phyloP scores from a whole-genome alignment of 345 rosid genomes.

The Lepidium didymum region DNA sequence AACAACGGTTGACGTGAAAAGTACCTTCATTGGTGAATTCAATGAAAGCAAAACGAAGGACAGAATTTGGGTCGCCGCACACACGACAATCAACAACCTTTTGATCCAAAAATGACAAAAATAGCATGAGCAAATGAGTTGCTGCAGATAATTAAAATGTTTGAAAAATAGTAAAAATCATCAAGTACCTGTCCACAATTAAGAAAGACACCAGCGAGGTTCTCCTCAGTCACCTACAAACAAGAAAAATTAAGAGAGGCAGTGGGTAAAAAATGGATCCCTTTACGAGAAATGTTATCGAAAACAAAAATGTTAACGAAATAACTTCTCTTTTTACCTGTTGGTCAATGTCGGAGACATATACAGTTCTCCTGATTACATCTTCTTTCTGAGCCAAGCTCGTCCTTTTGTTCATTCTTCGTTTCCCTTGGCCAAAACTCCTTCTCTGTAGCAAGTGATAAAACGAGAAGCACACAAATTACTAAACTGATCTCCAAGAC shows the following conservation, averaged over 20 bases:
- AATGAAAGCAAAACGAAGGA: constrained; percentile 89
- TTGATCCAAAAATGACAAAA: neutral
- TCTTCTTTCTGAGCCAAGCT: constrained; percentile 89
- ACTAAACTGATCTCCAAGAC: neutral
- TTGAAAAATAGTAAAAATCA: constrained; percentile 1
- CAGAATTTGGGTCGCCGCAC: constrained; percentile 94
- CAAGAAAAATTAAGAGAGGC: constrained; percentile 1
- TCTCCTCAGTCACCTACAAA: constrained; percentile 88
- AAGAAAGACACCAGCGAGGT: constrained; percentile 80
- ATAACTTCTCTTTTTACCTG: constrained; percentile 10
- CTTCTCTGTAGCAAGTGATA: constrained; percentile 47
- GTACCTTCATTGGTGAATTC: constrained; percentile 93
- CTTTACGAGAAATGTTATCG: neutral
- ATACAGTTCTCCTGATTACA: constrained; percentile 53
- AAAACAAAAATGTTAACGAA: neutral
- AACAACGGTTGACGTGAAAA: neutral
- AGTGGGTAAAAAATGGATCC: neutral
- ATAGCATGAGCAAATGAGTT: neutral
- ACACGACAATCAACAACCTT: constrained; percentile 96
- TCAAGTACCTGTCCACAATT: constrained; percentile 70
- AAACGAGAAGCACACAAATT: constrained; percentile 6
- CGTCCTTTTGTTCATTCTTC: constrained; percentile 75
- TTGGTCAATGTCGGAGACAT: constrained; percentile 31
- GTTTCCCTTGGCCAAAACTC: constrained; percentile 60
- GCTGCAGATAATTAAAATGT: neutral